These are phyloP conservation scores for Nitzschia sp. DNA, from an alignment of 108 stramenopile species.

Conservation along the genomic window DNA sequence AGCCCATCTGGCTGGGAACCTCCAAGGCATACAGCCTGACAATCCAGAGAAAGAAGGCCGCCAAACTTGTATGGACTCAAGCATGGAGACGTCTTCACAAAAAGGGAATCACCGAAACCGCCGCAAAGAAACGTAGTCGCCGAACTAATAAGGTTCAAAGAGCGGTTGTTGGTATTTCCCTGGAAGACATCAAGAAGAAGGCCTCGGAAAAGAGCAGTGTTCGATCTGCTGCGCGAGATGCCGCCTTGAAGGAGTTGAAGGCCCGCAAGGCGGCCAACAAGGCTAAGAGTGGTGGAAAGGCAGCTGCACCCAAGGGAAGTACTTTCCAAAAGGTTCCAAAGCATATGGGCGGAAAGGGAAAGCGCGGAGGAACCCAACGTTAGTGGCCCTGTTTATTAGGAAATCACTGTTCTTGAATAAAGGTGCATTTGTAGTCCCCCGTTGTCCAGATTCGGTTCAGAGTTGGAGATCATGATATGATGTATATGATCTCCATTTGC, in stretches of 20 bases:
- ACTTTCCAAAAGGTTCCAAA: slow-evolving; percentile 73
- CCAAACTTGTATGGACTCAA: slow-evolving; percentile 99
- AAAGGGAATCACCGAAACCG: slow-evolving; percentile 94
- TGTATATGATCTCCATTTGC: too few species aligned
- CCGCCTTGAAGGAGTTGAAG: slow-evolving; percentile 93
- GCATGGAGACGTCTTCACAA: slow-evolving; percentile 99
- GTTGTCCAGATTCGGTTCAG: too few species aligned
- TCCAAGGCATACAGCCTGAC: slow-evolving; percentile 96
- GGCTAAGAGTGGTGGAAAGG: slow-evolving; percentile 59
- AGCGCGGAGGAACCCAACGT: slow-evolving; percentile 55
- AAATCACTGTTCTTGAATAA: too few species aligned
- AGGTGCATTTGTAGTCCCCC: too few species aligned
- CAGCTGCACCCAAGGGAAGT: slow-evolving; percentile 28
- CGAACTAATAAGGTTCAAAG: slow-evolving; percentile 92
- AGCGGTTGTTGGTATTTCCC: slow-evolving; percentile 96
- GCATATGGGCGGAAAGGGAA: slow-evolving; percentile 65
- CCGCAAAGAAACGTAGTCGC: slow-evolving; percentile 89
- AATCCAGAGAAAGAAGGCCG: slow-evolving; percentile 98
- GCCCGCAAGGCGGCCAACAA: slow-evolving; percentile 81
- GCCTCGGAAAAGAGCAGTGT: slow-evolving; percentile 84
- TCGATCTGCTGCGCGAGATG: slow-evolving; percentile 74
- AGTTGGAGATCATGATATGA: too few species aligned
- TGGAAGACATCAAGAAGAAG: slow-evolving; percentile 98
- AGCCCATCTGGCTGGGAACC: slow-evolving; percentile 93
- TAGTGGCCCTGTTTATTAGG: slow-evolving; percentile 34